A percentile compares a stretch with the other conserved stretches of the same genome.
Evolutionary conservation across 2,329 filamentous ascomycete species (phyloP).

Genomic region (Hypoxylon sp.): DNA sequence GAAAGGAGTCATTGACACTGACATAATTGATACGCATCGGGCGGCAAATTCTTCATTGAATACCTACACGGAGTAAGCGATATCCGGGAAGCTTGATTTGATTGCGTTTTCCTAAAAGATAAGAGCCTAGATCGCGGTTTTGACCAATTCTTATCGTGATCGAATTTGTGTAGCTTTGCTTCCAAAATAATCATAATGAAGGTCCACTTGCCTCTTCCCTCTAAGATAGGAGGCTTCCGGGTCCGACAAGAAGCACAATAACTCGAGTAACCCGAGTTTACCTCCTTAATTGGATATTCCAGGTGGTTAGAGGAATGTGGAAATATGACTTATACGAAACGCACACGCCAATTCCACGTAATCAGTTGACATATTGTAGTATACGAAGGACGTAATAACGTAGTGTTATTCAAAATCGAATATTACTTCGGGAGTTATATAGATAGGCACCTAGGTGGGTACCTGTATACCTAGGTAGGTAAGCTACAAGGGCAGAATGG

Average conservation of each 20-base stretch:
- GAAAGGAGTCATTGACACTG: conserved; percentile 17
- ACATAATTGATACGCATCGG: conserved; percentile 7
- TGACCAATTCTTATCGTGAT: background rate
- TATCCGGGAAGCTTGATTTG: conserved; percentile 2
- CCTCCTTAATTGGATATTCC: too few species aligned
- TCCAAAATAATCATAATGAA: too few species aligned
- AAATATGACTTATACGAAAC: background rate
- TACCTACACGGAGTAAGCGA: conserved; percentile 14
- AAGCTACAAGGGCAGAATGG: background rate
- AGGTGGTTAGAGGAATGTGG: too few species aligned
- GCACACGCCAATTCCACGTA: background rate
- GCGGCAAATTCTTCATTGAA: background rate
- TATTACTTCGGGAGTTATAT: background rate
- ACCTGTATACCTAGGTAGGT: background rate
- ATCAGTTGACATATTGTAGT: conserved; percentile 1
- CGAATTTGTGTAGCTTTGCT: too few species aligned
- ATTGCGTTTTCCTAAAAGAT: conserved; percentile 6
- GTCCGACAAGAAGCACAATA: too few species aligned
- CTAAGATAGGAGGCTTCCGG: too few species aligned
- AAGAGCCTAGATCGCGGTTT: conserved; percentile 9
- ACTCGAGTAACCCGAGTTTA: too few species aligned
- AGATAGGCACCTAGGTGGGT: background rate
- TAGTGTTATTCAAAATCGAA: background rate
- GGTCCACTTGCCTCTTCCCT: too few species aligned
- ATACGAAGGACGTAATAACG: background rate